Percentiles rank a stretch among this genome's conserved stretches.
Conservation (phyloP, 2,329 filamentous ascomycete species). For the Fusarium tjaetaba region DNA sequence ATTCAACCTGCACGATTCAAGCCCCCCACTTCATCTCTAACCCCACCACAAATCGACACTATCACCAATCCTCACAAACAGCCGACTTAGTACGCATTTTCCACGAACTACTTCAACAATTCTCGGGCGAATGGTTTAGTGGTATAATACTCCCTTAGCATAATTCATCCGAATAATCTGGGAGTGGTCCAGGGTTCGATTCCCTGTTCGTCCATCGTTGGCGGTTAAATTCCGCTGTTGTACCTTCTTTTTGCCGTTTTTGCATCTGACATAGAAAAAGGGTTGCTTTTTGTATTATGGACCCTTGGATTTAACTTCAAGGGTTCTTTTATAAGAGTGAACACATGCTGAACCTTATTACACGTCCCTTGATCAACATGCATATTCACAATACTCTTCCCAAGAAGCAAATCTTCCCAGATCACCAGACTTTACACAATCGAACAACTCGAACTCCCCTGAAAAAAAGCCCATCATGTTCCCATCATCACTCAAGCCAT, state of each 20-base stretch:
- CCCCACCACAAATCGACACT: slow-evolving; percentile 21
- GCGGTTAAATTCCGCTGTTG: slow-evolving; percentile 36
- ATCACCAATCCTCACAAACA: neutral
- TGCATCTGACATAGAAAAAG: neutral
- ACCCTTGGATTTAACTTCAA: neutral
- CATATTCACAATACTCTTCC: neutral
- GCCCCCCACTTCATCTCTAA: neutral
- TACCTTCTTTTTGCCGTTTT: slow-evolving; percentile 25
- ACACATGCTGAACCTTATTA: neutral
- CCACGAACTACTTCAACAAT: neutral
- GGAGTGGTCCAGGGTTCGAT: slow-evolving; percentile 50
- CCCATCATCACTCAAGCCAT: neutral
- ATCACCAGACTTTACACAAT: neutral
- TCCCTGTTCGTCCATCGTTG: slow-evolving; percentile 47
- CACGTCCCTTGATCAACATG: neutral
- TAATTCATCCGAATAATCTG: slow-evolving; percentile 38
- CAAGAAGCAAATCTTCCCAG: neutral
- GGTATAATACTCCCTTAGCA: slow-evolving; percentile 50
- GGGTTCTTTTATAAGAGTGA: neutral
- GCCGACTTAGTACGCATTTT: slow-evolving; percentile 6
- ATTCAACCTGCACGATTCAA: slow-evolving; percentile 21
- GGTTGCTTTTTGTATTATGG: neutral
- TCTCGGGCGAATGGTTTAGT: slow-evolving; percentile 48
- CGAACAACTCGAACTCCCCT: neutral
- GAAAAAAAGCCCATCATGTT: neutral